Percentiles rank a stretch among this genome's conserved stretches.
These are phyloP conservation scores for Exsudoporus floridanus DNA, from an alignment of 1,284 basidiomycete genomes.

Conservation along the genomic window DNA sequence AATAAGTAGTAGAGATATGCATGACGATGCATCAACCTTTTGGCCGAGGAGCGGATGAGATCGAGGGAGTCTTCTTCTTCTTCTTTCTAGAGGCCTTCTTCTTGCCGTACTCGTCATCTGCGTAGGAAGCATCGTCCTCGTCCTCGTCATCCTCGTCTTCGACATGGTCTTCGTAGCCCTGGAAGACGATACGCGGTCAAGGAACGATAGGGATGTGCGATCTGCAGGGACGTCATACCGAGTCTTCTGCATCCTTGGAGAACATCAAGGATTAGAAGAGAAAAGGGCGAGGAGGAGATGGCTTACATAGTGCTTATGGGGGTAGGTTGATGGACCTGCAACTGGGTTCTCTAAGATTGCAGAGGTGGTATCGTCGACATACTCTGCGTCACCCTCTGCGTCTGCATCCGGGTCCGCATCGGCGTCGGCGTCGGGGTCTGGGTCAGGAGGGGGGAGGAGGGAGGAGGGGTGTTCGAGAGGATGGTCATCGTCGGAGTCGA, in stretches of 20 bases:
- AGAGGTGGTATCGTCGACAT: conserved; percentile 32
- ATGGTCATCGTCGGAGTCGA: conserved; percentile 47
- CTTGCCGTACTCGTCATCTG: conserved; percentile 72
- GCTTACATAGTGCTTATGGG: conserved; percentile 31
- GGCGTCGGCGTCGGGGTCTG: conserved; percentile 39
- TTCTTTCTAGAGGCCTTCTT: conserved; percentile 69
- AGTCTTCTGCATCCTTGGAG: conserved; percentile 62
- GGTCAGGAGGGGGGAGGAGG: conserved; percentile 31
- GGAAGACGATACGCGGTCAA: conserved; percentile 23
- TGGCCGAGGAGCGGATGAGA: conserved; percentile 49
- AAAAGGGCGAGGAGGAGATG: neutral
- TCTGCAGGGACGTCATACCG: conserved; percentile 46
- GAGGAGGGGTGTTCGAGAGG: conserved; percentile 21
- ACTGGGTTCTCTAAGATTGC: conserved; percentile 33
- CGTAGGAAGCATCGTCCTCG: conserved; percentile 74
- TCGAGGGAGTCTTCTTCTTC: conserved; percentile 47
- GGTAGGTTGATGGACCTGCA: conserved; percentile 34
- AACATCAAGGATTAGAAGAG: conserved; percentile 11
- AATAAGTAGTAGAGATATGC: conserved; percentile 24
- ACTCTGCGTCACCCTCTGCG: conserved; percentile 43
- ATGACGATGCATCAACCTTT: conserved; percentile 47
- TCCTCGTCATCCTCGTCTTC: conserved; percentile 54
- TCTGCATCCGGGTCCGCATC: conserved; percentile 37
- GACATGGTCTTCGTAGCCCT: conserved; percentile 68
- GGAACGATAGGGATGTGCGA: conserved; percentile 21